Evolutionary conservation across 257 asterid genomes (phyloP).

Genomic region (Scutellaria minor): DNA sequence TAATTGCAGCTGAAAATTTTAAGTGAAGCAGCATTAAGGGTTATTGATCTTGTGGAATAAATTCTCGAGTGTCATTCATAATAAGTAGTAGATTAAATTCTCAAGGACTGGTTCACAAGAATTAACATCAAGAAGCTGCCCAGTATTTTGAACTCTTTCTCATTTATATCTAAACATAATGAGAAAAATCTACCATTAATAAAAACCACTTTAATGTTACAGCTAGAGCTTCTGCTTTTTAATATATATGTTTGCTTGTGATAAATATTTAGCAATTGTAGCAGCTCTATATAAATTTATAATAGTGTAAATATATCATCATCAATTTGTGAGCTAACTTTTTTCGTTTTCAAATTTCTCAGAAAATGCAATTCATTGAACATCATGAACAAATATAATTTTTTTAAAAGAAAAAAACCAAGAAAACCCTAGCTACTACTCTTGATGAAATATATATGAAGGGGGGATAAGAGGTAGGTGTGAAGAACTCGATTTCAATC

Average conservation of each 20-base stretch:
- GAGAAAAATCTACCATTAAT: conserved; percentile 29
- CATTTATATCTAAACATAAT: conserved; percentile 8
- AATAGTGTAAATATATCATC: neutral
- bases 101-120: neutral
- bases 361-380: neutral
- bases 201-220: conserved; percentile 10
- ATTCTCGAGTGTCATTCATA: neutral
- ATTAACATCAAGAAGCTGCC: conserved; percentile 7
- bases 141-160: neutral
- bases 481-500: too few species aligned
- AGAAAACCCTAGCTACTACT: too few species aligned
- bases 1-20: conserved; percentile 2
- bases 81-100: neutral
- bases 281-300: neutral
- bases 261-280: neutral
- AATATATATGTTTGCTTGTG: neutral
- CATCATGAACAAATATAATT: neutral
- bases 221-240: neutral
- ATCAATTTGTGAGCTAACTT: neutral
- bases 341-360: neutral
- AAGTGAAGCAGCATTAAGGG: neutral
- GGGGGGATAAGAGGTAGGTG: too few species aligned
- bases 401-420: too few species aligned
- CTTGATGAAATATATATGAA: too few species aligned
- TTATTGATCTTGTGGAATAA: neutral